These are phyloP conservation scores for Diospyros lotus DNA, from an alignment of 148 eudicot species.

Conservation along the genomic window DNA sequence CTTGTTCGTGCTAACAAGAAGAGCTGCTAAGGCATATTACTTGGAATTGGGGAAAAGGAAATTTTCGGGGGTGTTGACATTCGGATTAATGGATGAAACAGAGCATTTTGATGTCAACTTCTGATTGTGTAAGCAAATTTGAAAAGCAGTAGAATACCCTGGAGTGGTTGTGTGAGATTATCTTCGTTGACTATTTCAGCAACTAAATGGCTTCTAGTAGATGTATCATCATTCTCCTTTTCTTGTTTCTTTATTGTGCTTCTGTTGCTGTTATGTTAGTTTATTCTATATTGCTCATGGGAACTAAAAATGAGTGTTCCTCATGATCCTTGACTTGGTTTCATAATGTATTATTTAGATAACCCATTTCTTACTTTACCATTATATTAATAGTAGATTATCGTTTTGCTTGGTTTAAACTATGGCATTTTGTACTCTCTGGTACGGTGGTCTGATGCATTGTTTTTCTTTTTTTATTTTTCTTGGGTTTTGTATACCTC, in stretches of 20 bases:
- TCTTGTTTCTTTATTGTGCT: background rate
- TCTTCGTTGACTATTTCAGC: background rate
- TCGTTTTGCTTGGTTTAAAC: too few relatives aligned
- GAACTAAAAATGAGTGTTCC: background rate
- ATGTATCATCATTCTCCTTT: background rate
- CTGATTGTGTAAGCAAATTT: slow-evolving; percentile 15
- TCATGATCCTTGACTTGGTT: too few relatives aligned
- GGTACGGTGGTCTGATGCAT: too few relatives aligned
- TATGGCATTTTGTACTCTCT: too few relatives aligned
- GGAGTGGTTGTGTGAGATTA: background rate
- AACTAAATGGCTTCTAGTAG: background rate
- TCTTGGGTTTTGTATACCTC: too few relatives aligned
- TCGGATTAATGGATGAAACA: background rate
- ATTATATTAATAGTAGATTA: too few relatives aligned
- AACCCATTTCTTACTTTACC: too few relatives aligned
- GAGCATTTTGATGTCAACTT: slow-evolving; percentile 13
- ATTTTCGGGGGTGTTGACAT: slow-evolving; percentile 18
- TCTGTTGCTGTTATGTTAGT: too few relatives aligned
- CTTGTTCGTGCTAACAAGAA: background rate
- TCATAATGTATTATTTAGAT: too few relatives aligned
- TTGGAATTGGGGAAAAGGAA: background rate
- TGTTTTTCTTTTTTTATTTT: too few relatives aligned
- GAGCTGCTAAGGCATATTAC: background rate
- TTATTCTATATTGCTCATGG: too few relatives aligned
- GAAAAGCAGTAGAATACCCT: background rate